A percentile compares a stretch with the other conserved stretches of the same genome.
These are phyloP conservation scores for Leishmania arabica DNA, from an alignment of 208 protist species.

Conservation along the genomic window DNA sequence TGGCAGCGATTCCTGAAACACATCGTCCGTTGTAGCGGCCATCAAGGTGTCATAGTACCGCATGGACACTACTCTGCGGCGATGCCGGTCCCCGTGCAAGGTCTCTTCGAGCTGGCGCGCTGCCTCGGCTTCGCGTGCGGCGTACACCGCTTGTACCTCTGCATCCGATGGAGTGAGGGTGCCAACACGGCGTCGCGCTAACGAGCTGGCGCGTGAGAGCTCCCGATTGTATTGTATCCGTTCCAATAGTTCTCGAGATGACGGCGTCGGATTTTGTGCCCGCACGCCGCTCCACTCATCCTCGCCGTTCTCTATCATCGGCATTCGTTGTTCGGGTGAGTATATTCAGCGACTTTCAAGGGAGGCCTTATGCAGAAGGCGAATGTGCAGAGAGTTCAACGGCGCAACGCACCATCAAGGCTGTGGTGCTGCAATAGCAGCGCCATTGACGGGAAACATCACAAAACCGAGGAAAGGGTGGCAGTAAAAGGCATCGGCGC, in stretches of 20 bases:
- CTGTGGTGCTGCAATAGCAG: not conserved
- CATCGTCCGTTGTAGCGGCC: not conserved
- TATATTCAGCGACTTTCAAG: not conserved
- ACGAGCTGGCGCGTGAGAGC: not conserved
- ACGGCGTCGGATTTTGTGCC: not conserved
- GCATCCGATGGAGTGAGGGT: constrained; percentile 1
- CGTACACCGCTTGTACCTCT: constrained; percentile 9
- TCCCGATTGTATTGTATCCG: constrained; percentile 12
- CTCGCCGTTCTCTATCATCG: not conserved
- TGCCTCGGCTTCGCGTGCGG: not conserved
- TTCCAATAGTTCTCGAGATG: constrained; percentile 6
- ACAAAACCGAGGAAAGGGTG: not conserved
- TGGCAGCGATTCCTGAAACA: constrained; percentile 10
- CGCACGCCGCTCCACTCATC: not conserved
- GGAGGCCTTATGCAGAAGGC: not conserved
- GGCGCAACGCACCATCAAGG: not conserved
- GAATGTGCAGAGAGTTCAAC: not conserved
- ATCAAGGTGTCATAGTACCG: constrained; percentile 21
- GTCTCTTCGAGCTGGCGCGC: not conserved
- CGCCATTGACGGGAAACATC: not conserved
- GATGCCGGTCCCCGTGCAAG: constrained; percentile 13
- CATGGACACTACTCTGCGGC: not conserved
- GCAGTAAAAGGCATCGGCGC: not conserved
- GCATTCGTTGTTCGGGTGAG: not conserved
- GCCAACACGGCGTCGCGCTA: constrained; percentile 12